These are phyloP conservation scores for Chlorella sp. DNA, from an alignment of 139 green algal genomes.

Conservation along the genomic window DNA sequence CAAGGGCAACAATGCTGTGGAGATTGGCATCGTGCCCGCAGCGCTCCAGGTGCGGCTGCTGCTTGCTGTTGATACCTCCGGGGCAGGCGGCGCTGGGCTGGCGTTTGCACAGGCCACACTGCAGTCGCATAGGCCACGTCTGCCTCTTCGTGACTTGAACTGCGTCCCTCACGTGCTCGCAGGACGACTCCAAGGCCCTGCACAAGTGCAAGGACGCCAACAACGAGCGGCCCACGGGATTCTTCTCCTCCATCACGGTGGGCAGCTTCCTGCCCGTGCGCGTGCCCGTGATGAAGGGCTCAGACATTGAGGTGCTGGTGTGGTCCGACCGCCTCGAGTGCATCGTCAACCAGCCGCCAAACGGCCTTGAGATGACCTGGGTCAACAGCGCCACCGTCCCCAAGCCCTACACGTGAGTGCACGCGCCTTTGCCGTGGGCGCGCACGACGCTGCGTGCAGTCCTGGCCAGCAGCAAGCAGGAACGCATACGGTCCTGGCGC, in stretches of 20 bases:
- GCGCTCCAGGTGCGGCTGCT: slow-evolving; percentile 25
- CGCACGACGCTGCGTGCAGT: no score
- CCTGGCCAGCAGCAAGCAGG: no score
- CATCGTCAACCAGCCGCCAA: slow-evolving; percentile 22
- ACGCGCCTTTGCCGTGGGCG: no score
- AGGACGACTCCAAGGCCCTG: slow-evolving; percentile 29
- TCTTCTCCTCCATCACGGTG: slow-evolving; percentile 31
- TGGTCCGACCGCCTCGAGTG: slow-evolving; percentile 7
- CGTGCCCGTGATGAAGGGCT: slow-evolving; percentile 27
- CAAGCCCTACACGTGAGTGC: slow-evolving; percentile 23
- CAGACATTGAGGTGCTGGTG: slow-evolving; percentile 23
- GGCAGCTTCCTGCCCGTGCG: slow-evolving; percentile 24
- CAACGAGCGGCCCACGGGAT: slow-evolving; percentile 18
- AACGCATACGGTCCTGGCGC: no score
- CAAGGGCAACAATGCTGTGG: slow-evolving; percentile 30
- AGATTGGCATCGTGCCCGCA: slow-evolving; percentile 25
- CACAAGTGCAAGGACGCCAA: slow-evolving; percentile 21
- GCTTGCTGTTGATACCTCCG: no score
- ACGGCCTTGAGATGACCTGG: slow-evolving; percentile 28
- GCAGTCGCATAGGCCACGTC: no score
- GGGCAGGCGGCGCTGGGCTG: no score
- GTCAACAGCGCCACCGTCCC: slow-evolving; percentile 22
- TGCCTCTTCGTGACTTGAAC: no score
- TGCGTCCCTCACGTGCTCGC: background rate
- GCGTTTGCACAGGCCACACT: no score